Conservation (phyloP, 2,329 filamentous ascomycete genomes). For the Trichophyton rubrum region DNA sequence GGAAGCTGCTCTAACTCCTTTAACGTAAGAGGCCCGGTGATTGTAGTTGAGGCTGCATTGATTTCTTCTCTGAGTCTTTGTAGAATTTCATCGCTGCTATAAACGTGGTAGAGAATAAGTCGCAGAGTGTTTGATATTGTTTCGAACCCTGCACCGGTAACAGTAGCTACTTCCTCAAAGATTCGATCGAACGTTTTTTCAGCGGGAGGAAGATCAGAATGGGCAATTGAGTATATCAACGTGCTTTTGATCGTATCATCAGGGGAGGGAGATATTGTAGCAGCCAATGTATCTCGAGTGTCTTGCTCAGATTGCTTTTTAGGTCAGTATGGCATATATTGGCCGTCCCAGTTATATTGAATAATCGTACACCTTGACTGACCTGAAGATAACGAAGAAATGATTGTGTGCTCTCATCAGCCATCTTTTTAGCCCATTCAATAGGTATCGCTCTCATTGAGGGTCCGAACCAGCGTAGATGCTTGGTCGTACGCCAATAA, state of each 20-base stretch:
- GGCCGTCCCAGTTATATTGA: neutral
- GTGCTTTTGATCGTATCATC: neutral
- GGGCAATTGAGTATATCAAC: neutral
- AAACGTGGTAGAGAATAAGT: neutral
- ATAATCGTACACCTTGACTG: neutral
- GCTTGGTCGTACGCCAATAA: conserved; percentile 17
- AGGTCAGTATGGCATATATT: neutral
- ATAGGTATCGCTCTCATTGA: conserved; percentile 13
- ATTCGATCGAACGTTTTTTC: conserved; percentile 8
- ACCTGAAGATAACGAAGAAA: neutral
- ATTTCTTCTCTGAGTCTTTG: neutral
- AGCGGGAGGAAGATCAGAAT: conserved; percentile 2
- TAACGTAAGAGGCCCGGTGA: neutral
- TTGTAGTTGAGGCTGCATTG: neutral
- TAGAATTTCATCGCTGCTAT: neutral
- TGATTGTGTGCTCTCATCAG: neutral
- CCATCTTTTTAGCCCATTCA: conserved; percentile 2
- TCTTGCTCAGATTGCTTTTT: neutral
- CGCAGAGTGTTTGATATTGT: conserved; percentile 2
- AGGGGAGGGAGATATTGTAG: neutral
- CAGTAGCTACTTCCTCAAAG: conserved; percentile 3
- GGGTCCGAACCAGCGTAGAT: conserved; percentile 13
- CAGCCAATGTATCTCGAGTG: neutral
- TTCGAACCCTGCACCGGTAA: conserved; percentile 9
- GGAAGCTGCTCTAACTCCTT: conserved; percentile 7